Evolutionary conservation across 306 rosid genomes (phyloP).

Genomic region (Lathyrus tuberosus): DNA sequence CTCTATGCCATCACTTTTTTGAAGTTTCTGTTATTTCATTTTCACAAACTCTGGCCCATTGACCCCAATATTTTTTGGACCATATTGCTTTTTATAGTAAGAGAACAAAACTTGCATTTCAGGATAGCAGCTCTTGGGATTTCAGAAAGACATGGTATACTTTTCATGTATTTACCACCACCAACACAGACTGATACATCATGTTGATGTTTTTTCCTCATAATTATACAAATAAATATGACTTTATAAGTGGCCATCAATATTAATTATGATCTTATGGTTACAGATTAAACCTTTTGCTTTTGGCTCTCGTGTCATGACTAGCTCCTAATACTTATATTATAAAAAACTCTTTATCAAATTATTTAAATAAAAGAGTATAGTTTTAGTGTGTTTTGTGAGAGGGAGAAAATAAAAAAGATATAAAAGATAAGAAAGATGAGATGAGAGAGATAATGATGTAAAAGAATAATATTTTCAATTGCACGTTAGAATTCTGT

Average conservation of each 20-base stretch:
- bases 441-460: too few relatives aligned
- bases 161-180: constrained; percentile 16
- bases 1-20: constrained; percentile 14
- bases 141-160: constrained; percentile 23
- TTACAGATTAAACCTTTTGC: neutral
- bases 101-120: constrained; percentile 38
- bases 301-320: neutral
- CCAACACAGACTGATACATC: constrained; percentile 5
- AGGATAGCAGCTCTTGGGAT: constrained; percentile 38
- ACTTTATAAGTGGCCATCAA: neutral
- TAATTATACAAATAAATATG: constrained; percentile 2
- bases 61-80: constrained; percentile 37
- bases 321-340: neutral
- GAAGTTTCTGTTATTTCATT: constrained; percentile 30
- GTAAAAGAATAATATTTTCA: too few relatives aligned
- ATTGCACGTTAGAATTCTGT: neutral
- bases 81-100: constrained; percentile 20
- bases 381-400: too few relatives aligned
- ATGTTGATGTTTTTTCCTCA: neutral
- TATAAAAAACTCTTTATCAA: neutral
- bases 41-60: constrained; percentile 37
- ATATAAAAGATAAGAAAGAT: too few relatives aligned
- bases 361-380: neutral
- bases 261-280: constrained; percentile 4
- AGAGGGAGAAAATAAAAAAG: too few relatives aligned